These are phyloP conservation scores for Gossypium herbaceum DNA, from an alignment of 345 rosid genomes.

Conservation along the genomic window DNA sequence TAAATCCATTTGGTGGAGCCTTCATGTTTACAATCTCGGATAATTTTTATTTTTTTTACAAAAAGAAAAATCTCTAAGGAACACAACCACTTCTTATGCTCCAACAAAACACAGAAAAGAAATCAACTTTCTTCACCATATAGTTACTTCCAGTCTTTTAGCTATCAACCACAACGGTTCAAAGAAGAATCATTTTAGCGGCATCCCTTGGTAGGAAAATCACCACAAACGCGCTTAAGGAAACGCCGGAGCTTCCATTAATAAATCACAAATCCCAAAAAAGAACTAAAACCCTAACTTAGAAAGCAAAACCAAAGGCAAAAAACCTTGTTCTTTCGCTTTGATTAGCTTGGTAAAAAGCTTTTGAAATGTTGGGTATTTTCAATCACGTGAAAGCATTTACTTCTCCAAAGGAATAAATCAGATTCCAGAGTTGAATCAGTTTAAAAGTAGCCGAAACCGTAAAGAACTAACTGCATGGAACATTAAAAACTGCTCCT, in stretches of 20 bases:
- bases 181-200: background rate
- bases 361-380: background rate
- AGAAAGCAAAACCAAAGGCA: background rate
- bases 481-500: background rate
- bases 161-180: background rate
- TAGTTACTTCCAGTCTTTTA: conserved; percentile 1
- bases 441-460: background rate
- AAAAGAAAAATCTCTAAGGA: background rate
- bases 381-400: background rate
- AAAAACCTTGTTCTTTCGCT: background rate
- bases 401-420: background rate
- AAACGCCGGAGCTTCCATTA: conserved; percentile 7
- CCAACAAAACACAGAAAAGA: background rate
- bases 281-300: conserved; percentile 8
- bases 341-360: background rate
- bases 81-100: conserved; percentile 21
- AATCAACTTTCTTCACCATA: conserved; percentile 14
- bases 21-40: conserved; percentile 51
- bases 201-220: conserved; percentile 4
- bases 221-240: background rate
- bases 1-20: conserved; percentile 76
- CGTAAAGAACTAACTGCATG: background rate
- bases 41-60: background rate
- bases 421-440: conserved; percentile 6
- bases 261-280: background rate